These are phyloP conservation scores for Dactylellina sp. DNA, from an alignment of 2,329 filamentous ascomycete species.

Conservation along the genomic window DNA sequence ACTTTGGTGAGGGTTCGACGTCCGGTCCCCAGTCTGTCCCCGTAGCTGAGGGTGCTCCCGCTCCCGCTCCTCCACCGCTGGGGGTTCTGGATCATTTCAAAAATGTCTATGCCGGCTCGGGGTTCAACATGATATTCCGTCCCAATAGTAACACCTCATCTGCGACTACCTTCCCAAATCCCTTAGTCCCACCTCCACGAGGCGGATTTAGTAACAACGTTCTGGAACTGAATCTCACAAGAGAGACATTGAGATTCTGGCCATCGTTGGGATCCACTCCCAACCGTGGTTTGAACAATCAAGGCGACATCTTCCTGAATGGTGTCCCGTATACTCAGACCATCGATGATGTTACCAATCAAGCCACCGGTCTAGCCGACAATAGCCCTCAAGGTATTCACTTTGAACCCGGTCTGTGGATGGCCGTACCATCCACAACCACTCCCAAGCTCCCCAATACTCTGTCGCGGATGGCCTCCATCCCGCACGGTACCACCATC, in stretches of 20 bases:
- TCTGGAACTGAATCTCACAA: constrained; percentile 64
- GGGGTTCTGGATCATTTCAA: constrained; percentile 61
- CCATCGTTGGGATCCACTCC: constrained; percentile 62
- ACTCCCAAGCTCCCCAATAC: constrained; percentile 59
- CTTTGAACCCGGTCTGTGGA: constrained; percentile 65
- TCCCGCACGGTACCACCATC: constrained; percentile 66
- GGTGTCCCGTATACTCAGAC: constrained; percentile 64
- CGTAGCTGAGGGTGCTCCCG: neutral
- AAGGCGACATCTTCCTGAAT: constrained; percentile 63
- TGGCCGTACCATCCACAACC: constrained; percentile 63
- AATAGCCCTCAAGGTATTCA: constrained; percentile 62
- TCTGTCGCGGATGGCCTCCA: constrained; percentile 64
- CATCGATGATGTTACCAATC: constrained; percentile 62
- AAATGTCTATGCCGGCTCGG: constrained; percentile 62
- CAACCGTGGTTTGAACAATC: constrained; percentile 63
- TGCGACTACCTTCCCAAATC: constrained; percentile 55
- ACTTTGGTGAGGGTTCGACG: constrained; percentile 13
- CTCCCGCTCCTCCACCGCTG: constrained; percentile 27
- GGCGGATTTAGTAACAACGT: constrained; percentile 61
- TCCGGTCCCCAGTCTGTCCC: neutral
- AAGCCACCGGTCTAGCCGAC: constrained; percentile 58
- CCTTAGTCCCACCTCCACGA: constrained; percentile 50
- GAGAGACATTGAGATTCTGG: constrained; percentile 62
- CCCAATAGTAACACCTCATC: constrained; percentile 60
- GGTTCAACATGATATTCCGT: constrained; percentile 65